Conservation (phyloP, 148 eudicot genomes). For the Silene latifolia region DNA sequence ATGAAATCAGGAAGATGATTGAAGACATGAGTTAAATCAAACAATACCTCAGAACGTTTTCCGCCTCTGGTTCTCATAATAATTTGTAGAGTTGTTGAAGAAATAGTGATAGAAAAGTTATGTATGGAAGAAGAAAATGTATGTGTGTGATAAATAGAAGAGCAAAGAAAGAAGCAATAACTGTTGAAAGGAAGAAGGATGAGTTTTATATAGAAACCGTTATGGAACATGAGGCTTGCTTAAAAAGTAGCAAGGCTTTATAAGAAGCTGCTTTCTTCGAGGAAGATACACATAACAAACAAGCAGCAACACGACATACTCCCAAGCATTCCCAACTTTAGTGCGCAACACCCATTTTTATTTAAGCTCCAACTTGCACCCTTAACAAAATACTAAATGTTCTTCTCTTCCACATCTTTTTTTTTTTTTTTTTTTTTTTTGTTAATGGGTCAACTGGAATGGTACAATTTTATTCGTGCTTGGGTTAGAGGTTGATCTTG, state of each 20-base stretch:
- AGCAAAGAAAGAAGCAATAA: not conserved
- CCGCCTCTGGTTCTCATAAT: slow-evolving; percentile 10
- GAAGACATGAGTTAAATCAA: not conserved
- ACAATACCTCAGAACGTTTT: slow-evolving; percentile 7
- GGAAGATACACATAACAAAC: slow-evolving; percentile 27
- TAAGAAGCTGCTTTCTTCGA: slow-evolving; percentile 20
- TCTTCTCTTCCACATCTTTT: slow-evolving; percentile 3
- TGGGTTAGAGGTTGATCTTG: too few relatives aligned
- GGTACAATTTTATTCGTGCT: not conserved
- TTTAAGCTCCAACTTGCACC: slow-evolving; percentile 42
- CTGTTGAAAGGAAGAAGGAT: not conserved
- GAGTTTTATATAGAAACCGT: slow-evolving; percentile 10
- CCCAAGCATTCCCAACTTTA: slow-evolving; percentile 7
- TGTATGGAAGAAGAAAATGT: too few relatives aligned
- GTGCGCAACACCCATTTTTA: slow-evolving; percentile 28
- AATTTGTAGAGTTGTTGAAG: too few relatives aligned
- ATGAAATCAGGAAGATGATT: not conserved
- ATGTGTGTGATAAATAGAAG: not conserved
- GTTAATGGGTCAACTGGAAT: not conserved
- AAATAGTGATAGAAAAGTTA: too few relatives aligned
- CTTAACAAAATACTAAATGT: not conserved
- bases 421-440: not conserved
- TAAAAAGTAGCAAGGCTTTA: slow-evolving; percentile 2
- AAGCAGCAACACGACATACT: slow-evolving; percentile 20
- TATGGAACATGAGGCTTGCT: slow-evolving; percentile 4